Evolutionary conservation across 768 basidiomycete species (phyloP), one percentile per base, ranked within the genome.

Genomic region (Leccinum rimulosum): DNA sequence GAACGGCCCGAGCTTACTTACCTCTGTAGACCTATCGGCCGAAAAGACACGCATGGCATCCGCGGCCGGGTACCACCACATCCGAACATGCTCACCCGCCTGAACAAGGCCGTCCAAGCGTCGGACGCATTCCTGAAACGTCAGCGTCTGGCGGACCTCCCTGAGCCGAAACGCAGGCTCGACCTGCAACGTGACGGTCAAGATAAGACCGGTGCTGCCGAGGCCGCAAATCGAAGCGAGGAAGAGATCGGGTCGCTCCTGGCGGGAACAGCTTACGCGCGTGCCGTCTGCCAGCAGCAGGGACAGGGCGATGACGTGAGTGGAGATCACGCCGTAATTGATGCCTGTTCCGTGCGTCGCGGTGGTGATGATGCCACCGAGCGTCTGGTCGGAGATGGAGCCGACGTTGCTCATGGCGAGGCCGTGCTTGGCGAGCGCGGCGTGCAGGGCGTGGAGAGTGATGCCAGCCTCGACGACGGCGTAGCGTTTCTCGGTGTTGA

Each of bases 281-380:
- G 84, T 77, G 19, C 92, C 91, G 72, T 89, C 84, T 14, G 95
- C 88, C 14, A 92, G 77, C 36, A 97, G 78, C 51, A 98, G 68
- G 7, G 85, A 84, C 61, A 98, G 75, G 4, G 88, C 84, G 65
- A 83, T 79, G 55, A 94, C 93, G 63, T 88, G 83, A 19, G 87
- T 87, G 11, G 93, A 93, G 62, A 98, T 83, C 61, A 93, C 90
- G 55, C 85, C 84, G 75, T 83, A 95, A 48, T 75, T 69, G 59
- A 89, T 79, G 45, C 97, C 96, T 12, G 92, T 87, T 54, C 95
- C 97, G 78, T 99, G 97, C 0, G 95, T 95, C 8, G 93, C 93
- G 61, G 97, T 99, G 14, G 93, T 87, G 67, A 98, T 80, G 66
- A 95, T 84, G 48, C 97, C 97, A 28, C 85, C 95, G 63, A 99